Percentiles rank a stretch among this genome's conserved stretches.
phyloP scores from a whole-genome alignment of 257 asterid species.

The Solanum gandarillasii region DNA sequence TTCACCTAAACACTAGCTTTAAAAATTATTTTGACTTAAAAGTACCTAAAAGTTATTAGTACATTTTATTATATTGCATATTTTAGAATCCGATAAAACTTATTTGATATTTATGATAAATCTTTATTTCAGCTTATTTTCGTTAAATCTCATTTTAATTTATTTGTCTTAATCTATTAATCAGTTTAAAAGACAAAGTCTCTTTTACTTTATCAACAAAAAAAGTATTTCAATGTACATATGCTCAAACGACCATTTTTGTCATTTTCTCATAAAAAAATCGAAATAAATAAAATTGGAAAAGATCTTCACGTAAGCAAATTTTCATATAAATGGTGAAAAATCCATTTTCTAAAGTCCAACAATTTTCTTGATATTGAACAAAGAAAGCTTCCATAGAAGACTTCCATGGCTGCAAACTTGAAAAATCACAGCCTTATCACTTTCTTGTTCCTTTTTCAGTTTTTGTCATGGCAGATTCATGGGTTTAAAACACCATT shows the following conservation, averaged over 20 bases:
- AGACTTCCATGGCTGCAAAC: constrained; percentile 12
- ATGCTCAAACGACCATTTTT: background rate
- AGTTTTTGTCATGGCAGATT: constrained; percentile 3
- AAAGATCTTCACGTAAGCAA: background rate
- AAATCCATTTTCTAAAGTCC: background rate
- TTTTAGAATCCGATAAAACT: too few species aligned
- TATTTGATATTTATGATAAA: background rate
- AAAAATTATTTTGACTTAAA: background rate
- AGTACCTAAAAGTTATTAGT: background rate
- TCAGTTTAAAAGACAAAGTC: background rate
- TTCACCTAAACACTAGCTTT: background rate
- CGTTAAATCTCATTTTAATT: too few species aligned
- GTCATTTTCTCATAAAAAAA: background rate
- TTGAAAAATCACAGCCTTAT: constrained; percentile 19
- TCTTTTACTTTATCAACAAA: background rate
- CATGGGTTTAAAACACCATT: constrained; percentile 42
- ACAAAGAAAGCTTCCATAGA: background rate
- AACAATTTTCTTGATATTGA: background rate
- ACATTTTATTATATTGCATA: background rate
- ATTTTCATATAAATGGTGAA: background rate
- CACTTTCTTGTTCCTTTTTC: constrained; percentile 18
- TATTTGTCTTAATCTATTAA: background rate
- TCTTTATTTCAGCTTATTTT: background rate
- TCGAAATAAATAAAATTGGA: background rate
- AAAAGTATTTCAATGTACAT: background rate